Evolutionary conservation across 305 asterid species (phyloP), one percentile per base, ranked within the genome.

Genomic region (Fraxinus velutina): DNA sequence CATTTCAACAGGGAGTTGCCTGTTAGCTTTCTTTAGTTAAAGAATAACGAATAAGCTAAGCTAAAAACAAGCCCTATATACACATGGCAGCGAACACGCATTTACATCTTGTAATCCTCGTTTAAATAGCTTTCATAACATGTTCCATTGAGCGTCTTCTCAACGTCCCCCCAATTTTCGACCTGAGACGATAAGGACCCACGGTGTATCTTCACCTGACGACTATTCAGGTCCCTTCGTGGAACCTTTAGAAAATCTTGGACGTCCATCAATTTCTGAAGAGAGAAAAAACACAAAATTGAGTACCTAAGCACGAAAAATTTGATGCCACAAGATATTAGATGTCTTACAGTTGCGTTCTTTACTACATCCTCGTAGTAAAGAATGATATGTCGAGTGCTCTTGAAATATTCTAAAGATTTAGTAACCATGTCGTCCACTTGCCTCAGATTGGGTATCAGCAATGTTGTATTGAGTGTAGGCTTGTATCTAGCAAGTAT

Each of bases 151-250:
- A 96, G 90, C 4, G 91, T 84, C 83, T 88, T 94, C 77, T 85
- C 90, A 24, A 96, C 89, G 17, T 92, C 99, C 13, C 83, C 90
- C 98, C 98, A 96, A 79, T 94, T 96, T 55, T 91, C 95, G 2
- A 94, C 91, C 84, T 93, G 98, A 1, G 93, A 89, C 21, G 97
- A 88, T 78, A 96, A 80, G 42, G 97, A 50, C 21, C 98, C 97
- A 84, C 83, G 90, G 79, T 96, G 98, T 90, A 96, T 96, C 90
- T 94, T 96, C 81, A 96, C 94, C 81, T 96, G 99, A 17, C 95
- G 91, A 85, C 97, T 94, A 0, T 76, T 79, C 39, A 96, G 87
- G 44, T 92, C 87, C 86, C 78, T 90, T 73, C 10, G 84, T 2
- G 97, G 98, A 73, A 94, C 97, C 85, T 84, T 86, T 47, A 94